Conservation (phyloP, 345 rosid genomes). For the Hevea brasiliensis region DNA sequence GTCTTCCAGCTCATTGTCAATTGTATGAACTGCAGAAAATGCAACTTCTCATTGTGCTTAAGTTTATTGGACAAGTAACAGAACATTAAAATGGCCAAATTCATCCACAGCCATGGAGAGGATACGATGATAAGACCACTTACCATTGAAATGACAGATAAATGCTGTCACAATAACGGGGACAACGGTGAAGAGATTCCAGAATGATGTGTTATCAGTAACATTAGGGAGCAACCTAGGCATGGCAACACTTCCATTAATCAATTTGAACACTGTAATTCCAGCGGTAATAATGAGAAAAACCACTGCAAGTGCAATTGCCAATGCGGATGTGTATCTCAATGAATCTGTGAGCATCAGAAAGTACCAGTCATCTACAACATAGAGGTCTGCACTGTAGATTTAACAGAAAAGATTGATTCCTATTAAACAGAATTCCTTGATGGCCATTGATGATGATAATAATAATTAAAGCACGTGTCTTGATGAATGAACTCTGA, state of each 20-base stretch:
- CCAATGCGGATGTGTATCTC: slow-evolving; percentile 66
- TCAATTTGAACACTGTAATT: slow-evolving; percentile 15
- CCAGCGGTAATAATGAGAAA: slow-evolving; percentile 25
- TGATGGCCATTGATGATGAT: too few species aligned
- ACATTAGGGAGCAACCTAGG: slow-evolving; percentile 26
- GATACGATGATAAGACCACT: not conserved
- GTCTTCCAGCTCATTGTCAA: slow-evolving; percentile 24
- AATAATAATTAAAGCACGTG: too few species aligned
- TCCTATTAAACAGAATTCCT: too few species aligned
- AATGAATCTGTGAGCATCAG: slow-evolving; percentile 65
- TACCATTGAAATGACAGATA: slow-evolving; percentile 29
- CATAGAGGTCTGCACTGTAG: too few species aligned
- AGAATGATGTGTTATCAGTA: slow-evolving; percentile 17
- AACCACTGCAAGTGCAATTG: slow-evolving; percentile 26
- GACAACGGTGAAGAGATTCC: slow-evolving; percentile 26
- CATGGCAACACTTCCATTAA: slow-evolving; percentile 13
- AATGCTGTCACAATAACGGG: slow-evolving; percentile 29
- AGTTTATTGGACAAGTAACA: not conserved
- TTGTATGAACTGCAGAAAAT: slow-evolving; percentile 24
- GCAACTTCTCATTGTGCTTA: not conserved
- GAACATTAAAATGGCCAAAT: too few species aligned
- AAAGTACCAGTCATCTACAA: too few species aligned
- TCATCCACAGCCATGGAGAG: not conserved
- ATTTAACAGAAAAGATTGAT: too few species aligned
- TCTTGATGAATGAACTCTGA: too few species aligned